Percentiles rank a stretch among this genome's conserved stretches.
These are phyloP conservation scores for Xylariales sp. DNA, from an alignment of 2,329 filamentous ascomycete genomes.

Conservation along the genomic window DNA sequence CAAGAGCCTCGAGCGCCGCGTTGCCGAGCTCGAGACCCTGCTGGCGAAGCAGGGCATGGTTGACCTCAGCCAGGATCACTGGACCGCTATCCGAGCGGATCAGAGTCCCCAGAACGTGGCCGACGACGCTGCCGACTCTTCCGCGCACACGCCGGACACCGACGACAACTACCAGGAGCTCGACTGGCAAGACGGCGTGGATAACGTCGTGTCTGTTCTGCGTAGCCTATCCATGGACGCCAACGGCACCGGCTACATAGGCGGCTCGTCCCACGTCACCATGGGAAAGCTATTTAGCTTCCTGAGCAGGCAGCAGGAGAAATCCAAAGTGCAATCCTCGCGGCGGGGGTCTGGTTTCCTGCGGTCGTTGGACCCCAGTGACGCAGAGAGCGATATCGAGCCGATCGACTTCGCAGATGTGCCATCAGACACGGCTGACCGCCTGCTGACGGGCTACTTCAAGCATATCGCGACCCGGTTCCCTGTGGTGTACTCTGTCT, in stretches of 20 bases:
- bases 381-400: background rate
- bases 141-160: background rate
- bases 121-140: background rate
- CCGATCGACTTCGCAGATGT: constrained; percentile 6
- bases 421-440: constrained; percentile 1
- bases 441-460: constrained; percentile 6
- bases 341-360: background rate
- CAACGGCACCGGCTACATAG: constrained; percentile 5
- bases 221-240: constrained; percentile 38
- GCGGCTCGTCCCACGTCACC: constrained; percentile 5
- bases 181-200: constrained; percentile 45
- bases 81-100: background rate
- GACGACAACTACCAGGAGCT: constrained; percentile 1
- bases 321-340: background rate
- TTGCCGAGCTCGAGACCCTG: constrained; percentile 8
- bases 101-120: background rate
- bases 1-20: constrained; percentile 7
- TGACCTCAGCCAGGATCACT: constrained; percentile 8
- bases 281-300: constrained; percentile 7
- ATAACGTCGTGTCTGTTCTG: constrained; percentile 57
- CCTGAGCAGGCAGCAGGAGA: background rate
- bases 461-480: constrained; percentile 9
- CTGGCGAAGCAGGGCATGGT: constrained; percentile 6
- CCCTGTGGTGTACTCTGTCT: constrained; percentile 6
- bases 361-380: background rate